Evolutionary conservation across 805 yeast species (phyloP).

Genomic region (Schwanniomyces yamadae): DNA sequence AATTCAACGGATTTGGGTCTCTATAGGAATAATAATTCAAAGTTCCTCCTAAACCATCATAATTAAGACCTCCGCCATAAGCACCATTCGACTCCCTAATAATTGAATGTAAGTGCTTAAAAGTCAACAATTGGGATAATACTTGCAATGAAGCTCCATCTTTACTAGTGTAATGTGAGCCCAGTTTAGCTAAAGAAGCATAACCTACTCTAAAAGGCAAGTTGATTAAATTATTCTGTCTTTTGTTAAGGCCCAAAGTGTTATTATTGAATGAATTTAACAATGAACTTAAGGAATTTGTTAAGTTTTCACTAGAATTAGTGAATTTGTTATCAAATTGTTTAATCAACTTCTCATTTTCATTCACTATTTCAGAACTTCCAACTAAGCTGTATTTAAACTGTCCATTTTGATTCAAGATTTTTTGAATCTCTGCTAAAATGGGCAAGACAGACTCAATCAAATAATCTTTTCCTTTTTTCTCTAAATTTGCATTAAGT

Average conservation of each 20-base stretch:
- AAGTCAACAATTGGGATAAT: constrained; percentile 75
- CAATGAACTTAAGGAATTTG: constrained; percentile 15
- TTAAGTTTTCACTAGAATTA: constrained; percentile 3
- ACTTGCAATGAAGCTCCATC: constrained; percentile 89
- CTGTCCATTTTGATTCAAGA: constrained; percentile 36
- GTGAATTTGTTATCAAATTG: constrained; percentile 29
- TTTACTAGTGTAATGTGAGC: constrained; percentile 61
- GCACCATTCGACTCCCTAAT: constrained; percentile 97
- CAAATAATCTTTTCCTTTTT: constrained; percentile 33
- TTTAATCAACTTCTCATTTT: constrained; percentile 35
- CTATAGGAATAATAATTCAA: constrained; percentile 87
- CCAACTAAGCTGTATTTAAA: constrained; percentile 61
- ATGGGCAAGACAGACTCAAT: constrained; percentile 60
- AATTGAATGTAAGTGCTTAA: constrained; percentile 81
- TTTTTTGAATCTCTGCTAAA: constrained; percentile 49
- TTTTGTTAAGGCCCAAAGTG: constrained; percentile 11
- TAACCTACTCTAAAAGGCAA: constrained; percentile 90
- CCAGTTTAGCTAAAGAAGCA: constrained; percentile 64
- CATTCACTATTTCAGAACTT: constrained; percentile 39
- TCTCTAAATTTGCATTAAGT: constrained; percentile 50
- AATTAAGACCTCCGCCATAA: constrained; percentile 92
- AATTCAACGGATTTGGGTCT: constrained; percentile 82
- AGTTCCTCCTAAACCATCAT: constrained; percentile 76
- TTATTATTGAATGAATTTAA: constrained; percentile 13
- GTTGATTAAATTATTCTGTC: constrained; percentile 48